Evolutionary conservation across 2,329 filamentous ascomycete genomes (phyloP).

Genomic region (Sporothrix mexicana): DNA sequence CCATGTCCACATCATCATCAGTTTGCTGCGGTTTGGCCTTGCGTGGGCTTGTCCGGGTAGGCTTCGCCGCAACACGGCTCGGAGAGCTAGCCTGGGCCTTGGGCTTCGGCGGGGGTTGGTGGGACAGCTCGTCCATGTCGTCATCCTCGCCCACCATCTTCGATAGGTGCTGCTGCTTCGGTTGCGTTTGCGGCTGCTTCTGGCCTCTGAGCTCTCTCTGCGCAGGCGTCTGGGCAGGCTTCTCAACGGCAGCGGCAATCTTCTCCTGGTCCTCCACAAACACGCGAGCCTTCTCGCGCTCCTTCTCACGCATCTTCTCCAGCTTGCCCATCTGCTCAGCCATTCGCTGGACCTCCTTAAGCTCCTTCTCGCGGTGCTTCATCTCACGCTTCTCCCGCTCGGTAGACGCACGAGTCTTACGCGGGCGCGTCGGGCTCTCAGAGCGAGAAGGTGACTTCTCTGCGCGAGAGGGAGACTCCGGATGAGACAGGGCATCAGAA

Average conservation of each 20-base stretch:
- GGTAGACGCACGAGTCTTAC: constrained; percentile 62
- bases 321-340: constrained; percentile 67
- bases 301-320: constrained; percentile 72
- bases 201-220: constrained; percentile 58
- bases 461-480: constrained; percentile 30
- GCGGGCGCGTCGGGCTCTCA: constrained; percentile 53
- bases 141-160: constrained; percentile 36
- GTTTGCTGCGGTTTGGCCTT: constrained; percentile 50
- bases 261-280: constrained; percentile 65
- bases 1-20: constrained; percentile 60
- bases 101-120: constrained; percentile 33
- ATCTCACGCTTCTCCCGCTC: constrained; percentile 61
- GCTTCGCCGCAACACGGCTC: constrained; percentile 51
- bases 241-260: constrained; percentile 52
- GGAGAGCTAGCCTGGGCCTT: constrained; percentile 38
- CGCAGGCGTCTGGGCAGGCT: constrained; percentile 53
- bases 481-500: background rate
- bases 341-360: constrained; percentile 66
- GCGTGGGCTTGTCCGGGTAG: constrained; percentile 59
- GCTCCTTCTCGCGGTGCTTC: constrained; percentile 65
- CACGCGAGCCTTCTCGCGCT: constrained; percentile 69
- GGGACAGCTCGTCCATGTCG: constrained; percentile 33
- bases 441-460: constrained; percentile 40
- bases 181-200: constrained; percentile 43
- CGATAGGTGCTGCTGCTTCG: background rate